Conservation (phyloP, 2,329 filamentous ascomycete species). For the Cladosporium sphaerospermum region DNA sequence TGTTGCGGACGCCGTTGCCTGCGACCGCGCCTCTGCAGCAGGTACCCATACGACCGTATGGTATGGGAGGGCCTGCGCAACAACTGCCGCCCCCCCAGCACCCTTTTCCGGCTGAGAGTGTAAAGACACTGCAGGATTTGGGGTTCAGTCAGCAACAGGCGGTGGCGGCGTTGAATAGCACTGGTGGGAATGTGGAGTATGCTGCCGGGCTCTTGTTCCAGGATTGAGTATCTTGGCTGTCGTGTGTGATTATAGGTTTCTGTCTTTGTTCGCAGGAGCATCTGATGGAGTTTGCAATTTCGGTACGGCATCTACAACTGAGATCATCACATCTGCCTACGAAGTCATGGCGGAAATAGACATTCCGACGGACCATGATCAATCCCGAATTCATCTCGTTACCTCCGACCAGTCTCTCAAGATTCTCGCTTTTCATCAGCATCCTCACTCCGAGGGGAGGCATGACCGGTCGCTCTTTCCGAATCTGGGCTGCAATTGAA, state of each 20-base stretch:
- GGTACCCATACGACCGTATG: conserved; percentile 29
- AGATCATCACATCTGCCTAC: neutral
- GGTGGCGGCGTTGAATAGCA: conserved; percentile 43
- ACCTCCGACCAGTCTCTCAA: too few species aligned
- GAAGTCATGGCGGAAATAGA: neutral
- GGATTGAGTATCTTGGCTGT: conserved; percentile 19
- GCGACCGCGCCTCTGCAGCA: conserved; percentile 16
- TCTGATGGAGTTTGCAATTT: neutral
- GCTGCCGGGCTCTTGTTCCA: conserved; percentile 45
- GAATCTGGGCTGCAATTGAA: neutral
- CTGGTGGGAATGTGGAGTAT: conserved; percentile 44
- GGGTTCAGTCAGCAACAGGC: conserved; percentile 42
- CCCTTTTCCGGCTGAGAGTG: conserved; percentile 37
- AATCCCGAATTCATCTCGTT: too few species aligned
- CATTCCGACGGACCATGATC: neutral
- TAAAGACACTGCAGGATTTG: conserved; percentile 39
- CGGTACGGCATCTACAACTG: neutral
- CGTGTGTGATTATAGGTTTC: neutral
- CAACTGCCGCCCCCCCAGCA: conserved; percentile 29
- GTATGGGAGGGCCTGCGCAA: conserved; percentile 15
- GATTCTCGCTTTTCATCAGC: neutral
- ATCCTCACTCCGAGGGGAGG: neutral
- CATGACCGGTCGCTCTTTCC: neutral
- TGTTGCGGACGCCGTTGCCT: conserved; percentile 31
- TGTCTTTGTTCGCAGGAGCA: neutral